A percentile compares a stretch with the other conserved stretches of the same genome.
Conservation (phyloP, 441 rosid genomes). For the Eruca vesicaria region DNA sequence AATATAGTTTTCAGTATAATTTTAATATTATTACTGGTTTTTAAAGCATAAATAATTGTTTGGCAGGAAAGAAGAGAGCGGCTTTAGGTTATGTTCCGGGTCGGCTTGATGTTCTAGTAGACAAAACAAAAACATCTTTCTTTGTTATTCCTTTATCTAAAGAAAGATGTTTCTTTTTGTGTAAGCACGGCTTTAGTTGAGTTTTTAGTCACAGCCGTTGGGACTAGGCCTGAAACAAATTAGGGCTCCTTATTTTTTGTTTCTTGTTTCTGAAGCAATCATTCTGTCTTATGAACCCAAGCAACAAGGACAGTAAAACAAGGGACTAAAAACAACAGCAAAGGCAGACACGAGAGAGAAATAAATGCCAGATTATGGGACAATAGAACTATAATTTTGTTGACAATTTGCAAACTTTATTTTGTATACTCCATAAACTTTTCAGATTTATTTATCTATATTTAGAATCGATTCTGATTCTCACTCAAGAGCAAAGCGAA, state of each 20-base stretch:
- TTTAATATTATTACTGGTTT: not conserved
- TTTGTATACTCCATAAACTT: too few relatives aligned
- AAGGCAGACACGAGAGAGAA: not conserved
- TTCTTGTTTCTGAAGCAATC: conserved; percentile 4
- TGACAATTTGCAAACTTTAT: too few relatives aligned
- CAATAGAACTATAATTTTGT: too few relatives aligned
- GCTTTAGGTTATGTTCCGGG: not conserved
- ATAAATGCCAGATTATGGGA: too few relatives aligned
- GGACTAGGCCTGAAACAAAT: not conserved
- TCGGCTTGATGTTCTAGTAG: not conserved
- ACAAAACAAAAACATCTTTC: not conserved
- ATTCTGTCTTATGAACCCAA: not conserved
- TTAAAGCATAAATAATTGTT: not conserved
- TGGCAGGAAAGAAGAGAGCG: not conserved
- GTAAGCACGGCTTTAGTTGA: not conserved
- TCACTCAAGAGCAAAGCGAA: too few relatives aligned
- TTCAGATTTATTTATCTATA: too few relatives aligned
- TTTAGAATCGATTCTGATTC: too few relatives aligned
- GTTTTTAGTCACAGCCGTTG: not conserved
- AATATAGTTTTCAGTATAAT: too few relatives aligned
- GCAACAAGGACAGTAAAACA: not conserved
- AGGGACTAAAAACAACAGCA: not conserved
- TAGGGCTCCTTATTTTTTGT: not conserved
- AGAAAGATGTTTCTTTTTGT: too few relatives aligned
- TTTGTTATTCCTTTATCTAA: too few relatives aligned